Base-by-base conservation (phyloP, 768 basidiomycete species). In the Lactifluus rugatus region DNA sequence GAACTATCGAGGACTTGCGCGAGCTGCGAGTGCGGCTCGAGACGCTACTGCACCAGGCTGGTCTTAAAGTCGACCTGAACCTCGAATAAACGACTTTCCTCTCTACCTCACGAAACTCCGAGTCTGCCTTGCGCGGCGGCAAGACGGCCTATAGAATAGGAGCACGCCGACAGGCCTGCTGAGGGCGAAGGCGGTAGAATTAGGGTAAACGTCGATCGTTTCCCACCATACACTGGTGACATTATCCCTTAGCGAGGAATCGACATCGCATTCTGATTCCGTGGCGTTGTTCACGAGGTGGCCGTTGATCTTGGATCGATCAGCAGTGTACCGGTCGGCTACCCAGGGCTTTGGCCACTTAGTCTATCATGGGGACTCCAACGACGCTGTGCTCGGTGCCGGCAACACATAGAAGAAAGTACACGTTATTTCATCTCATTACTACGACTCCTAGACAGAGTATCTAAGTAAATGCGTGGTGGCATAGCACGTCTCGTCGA, bases 381-480 rank as follows among this genome's bases (percentile, higher is more conserved):
- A n/a, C n/a, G n/a, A n/a, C 28, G 28, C 28, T 31, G 5, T 31
- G 6, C 41, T 19, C 17, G 17, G 19, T 17, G 17, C n/a, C 41
- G n/a, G 19, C 41, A 2, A 16, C 8, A 42, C 2, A 42, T 6
- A 36, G 6, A 21, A 14, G 25, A 41, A 37, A 41, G 47, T 48
- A 56, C 54, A 55, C 26, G 19, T 41, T 41, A 25, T 26, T 25
- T 56, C 41, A 26, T 50, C 32, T 57, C 56, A 57, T 57, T 57
- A 50, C 41, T 50, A 57, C 56, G 42, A 57, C 41, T 50, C 41
- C 39, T 49, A 50, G 48, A 56, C 55, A 56, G 55, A 44, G 48
- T 39, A 50, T 56, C 48, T 45, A 57, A 50, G 49, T 57, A 51
- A 23, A 31, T 50, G 49, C 56, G 56, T 57, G 48, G 16, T 36